A percentile compares a stretch with the other conserved stretches of the same genome.
Conservation (phyloP, 2,329 filamentous ascomycete genomes). For the Aspergillus phoenicis region DNA sequence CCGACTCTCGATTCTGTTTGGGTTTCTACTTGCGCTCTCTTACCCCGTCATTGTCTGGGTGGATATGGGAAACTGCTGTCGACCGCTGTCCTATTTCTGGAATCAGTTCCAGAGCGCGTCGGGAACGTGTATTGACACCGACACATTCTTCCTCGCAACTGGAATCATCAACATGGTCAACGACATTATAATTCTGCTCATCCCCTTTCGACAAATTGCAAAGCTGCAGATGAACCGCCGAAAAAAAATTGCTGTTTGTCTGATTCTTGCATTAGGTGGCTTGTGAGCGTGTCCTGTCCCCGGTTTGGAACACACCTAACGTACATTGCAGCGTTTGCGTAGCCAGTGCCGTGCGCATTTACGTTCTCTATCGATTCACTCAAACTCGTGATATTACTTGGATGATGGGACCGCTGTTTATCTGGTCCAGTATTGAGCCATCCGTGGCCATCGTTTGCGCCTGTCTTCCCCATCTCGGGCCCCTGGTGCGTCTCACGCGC, state of each 20-base stretch:
- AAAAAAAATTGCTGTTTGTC: conserved; percentile 19
- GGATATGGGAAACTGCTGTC: conserved; percentile 17
- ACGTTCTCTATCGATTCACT: conserved; percentile 6
- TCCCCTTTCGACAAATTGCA: conserved; percentile 10
- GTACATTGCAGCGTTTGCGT: conserved; percentile 3
- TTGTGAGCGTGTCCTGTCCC: conserved; percentile 10
- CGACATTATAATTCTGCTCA: conserved; percentile 1
- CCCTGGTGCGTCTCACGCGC: conserved; percentile 13
- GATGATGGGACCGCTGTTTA: conserved; percentile 16
- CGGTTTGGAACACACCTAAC: background rate
- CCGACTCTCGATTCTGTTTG: conserved; percentile 9
- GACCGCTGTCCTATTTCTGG: conserved; percentile 21
- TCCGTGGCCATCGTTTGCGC: conserved; percentile 14
- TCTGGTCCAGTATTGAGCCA: conserved; percentile 18
- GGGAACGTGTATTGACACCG: conserved; percentile 12
- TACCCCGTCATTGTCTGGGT: conserved; percentile 21
- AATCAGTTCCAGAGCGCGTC: conserved; percentile 14
- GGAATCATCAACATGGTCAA: conserved; percentile 17
- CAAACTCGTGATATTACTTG: conserved; percentile 7
- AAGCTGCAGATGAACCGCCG: conserved; percentile 17
- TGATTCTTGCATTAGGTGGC: conserved; percentile 21
- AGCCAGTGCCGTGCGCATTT: conserved; percentile 11
- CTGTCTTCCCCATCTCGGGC: conserved; percentile 14
- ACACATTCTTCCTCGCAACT: conserved; percentile 14
- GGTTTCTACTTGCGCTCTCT: conserved; percentile 14